Evolutionary conservation across 805 yeast species (phyloP).

Genomic region (Peterozyma toletana): DNA sequence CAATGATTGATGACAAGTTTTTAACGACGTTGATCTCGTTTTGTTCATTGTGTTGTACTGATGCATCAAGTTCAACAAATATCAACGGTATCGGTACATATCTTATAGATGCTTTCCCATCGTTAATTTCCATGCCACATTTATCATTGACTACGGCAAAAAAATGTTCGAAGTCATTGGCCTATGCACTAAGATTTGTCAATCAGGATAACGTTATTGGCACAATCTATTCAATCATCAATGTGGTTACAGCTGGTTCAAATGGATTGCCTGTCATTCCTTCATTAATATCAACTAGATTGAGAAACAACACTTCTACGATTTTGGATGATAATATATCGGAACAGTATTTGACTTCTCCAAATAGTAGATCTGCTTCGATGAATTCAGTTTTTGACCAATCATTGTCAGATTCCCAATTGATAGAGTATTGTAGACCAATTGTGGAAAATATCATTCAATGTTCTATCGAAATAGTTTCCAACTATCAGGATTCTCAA

Average conservation of each 20-base stretch:
- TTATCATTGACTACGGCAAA: constrained; percentile 40
- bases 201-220: constrained; percentile 82
- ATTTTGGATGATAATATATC: constrained; percentile 10
- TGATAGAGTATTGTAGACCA: constrained; percentile 10
- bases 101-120: constrained; percentile 26
- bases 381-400: background rate
- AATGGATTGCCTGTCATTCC: constrained; percentile 22
- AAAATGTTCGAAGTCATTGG: constrained; percentile 49
- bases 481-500: constrained; percentile 59
- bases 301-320: constrained; percentile 15
- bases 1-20: background rate
- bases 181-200: constrained; percentile 57
- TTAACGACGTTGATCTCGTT: constrained; percentile 11
- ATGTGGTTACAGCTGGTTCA: constrained; percentile 51
- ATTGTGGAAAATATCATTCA: constrained; percentile 61
- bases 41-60: constrained; percentile 1
- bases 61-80: constrained; percentile 19
- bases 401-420: constrained; percentile 1
- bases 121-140: constrained; percentile 48
- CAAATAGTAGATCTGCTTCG: constrained; percentile 5
- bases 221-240: constrained; percentile 76
- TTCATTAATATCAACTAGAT: constrained; percentile 24
- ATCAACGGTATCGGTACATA: constrained; percentile 33
- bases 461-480: constrained; percentile 61
- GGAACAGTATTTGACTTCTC: constrained; percentile 6